phyloP scores from a whole-genome alignment of 2,329 filamentous ascomycete species.

The Talaromyces sp. region DNA sequence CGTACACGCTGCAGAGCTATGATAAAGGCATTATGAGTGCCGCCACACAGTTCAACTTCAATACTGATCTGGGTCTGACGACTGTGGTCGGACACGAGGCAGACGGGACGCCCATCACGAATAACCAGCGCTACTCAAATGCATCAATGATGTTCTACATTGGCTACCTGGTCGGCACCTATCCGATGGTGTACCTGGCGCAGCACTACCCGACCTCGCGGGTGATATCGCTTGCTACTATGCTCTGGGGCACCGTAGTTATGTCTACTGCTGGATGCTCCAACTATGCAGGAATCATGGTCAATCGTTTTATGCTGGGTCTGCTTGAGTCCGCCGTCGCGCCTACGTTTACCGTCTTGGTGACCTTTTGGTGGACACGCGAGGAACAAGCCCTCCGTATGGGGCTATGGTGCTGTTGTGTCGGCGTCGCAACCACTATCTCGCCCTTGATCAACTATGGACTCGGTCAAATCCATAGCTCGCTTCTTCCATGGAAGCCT shows the following conservation, averaged over 20 bases:
- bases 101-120: background rate
- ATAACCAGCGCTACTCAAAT: constrained; percentile 1
- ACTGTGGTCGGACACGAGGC: background rate
- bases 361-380: constrained; percentile 45
- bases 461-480: background rate
- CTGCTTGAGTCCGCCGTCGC: constrained; percentile 45
- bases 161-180: constrained; percentile 2
- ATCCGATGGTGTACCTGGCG: constrained; percentile 1
- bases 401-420: constrained; percentile 39
- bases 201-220: constrained; percentile 6
- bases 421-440: constrained; percentile 15
- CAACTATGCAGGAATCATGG: constrained; percentile 39
- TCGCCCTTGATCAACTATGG: background rate
- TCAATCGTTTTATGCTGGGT: constrained; percentile 43
- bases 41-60: constrained; percentile 2
- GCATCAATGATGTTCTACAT: constrained; percentile 5
- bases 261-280: constrained; percentile 38
- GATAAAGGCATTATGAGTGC: constrained; percentile 5
- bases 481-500: background rate
- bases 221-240: constrained; percentile 28
- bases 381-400: constrained; percentile 44
- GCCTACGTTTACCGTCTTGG: constrained; percentile 47
- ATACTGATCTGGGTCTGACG: background rate
- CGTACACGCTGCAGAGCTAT: constrained; percentile 5
- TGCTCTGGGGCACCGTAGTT: constrained; percentile 41